These are phyloP conservation scores for Pachyrhizus erosus DNA, from an alignment of 306 rosid genomes.

Conservation along the genomic window DNA sequence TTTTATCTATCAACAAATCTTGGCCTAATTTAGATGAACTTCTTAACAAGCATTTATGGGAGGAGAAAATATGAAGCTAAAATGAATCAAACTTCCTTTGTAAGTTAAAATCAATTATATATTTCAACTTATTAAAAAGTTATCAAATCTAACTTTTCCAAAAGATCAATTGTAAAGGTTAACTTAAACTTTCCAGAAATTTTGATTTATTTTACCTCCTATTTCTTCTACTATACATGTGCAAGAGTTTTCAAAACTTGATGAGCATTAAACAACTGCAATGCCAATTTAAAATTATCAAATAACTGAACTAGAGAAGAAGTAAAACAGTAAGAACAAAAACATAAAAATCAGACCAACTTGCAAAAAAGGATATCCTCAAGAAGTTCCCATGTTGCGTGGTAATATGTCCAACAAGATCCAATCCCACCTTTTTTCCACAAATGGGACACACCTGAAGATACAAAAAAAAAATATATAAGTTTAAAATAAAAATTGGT, in stretches of 20 bases:
- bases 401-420: constrained; percentile 78
- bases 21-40: not conserved
- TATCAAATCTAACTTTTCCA: not conserved
- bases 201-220: not conserved
- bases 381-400: constrained; percentile 80
- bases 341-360: not conserved
- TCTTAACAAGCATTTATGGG: not conserved
- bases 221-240: not conserved
- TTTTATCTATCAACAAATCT: not conserved
- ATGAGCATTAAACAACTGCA: not conserved
- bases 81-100: not conserved
- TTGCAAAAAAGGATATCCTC: constrained; percentile 75
- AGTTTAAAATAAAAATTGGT: not conserved
- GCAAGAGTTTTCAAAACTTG: not conserved
- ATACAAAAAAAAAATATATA: constrained; percentile 9
- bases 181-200: not conserved
- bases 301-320: not conserved
- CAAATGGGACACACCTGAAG: constrained; percentile 90
- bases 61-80: not conserved
- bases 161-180: not conserved
- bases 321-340: not conserved
- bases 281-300: not conserved
- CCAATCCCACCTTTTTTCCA: constrained; percentile 69
- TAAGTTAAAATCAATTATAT: not conserved
- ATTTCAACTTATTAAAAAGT: not conserved